Evolutionary conservation across 2,329 filamentous ascomycete genomes (phyloP).

Genomic region (Claviceps spartinae): DNA sequence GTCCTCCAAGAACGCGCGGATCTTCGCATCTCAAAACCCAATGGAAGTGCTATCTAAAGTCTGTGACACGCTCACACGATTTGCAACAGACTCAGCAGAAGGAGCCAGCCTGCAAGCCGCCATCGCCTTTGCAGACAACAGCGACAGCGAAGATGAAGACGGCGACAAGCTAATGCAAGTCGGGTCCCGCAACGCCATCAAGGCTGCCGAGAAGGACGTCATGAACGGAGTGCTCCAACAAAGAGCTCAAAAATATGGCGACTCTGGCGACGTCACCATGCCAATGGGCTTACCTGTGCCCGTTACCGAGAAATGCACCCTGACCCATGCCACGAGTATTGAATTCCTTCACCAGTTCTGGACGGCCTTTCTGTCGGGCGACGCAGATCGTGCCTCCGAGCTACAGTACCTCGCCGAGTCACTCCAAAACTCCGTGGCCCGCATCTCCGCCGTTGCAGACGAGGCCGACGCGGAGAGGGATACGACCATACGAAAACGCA

Average conservation of each 20-base stretch:
- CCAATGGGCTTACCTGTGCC: conserved; percentile 42
- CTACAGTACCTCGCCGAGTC: conserved; percentile 73
- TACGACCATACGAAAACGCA: conserved; percentile 50
- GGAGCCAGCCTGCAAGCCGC: conserved; percentile 47
- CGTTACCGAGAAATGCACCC: conserved; percentile 42
- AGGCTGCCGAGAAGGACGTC: conserved; percentile 51
- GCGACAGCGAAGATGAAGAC: conserved; percentile 50
- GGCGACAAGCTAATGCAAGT: conserved; percentile 39
- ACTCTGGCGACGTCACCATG: conserved; percentile 30
- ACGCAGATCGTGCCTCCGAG: conserved; percentile 67
- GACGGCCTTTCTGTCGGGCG: conserved; percentile 79
- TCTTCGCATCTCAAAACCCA: conserved; percentile 59
- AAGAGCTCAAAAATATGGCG: conserved; percentile 43
- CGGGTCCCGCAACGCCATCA: conserved; percentile 55
- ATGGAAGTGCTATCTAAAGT: conserved; percentile 52
- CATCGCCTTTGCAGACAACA: conserved; percentile 58
- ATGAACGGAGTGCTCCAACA: conserved; percentile 50
- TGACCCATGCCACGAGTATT: conserved; percentile 81
- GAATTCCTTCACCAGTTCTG: conserved; percentile 98
- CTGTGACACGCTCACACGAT: conserved; percentile 43
- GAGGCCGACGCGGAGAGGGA: conserved; percentile 66
- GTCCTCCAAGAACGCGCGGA: conserved; percentile 28
- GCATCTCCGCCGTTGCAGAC: conserved; percentile 67
- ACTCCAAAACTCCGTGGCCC: conserved; percentile 58
- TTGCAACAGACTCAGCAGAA: conserved; percentile 33